phyloP scores from a whole-genome alignment of 345 rosid genomes.

The Combretum micranthum region DNA sequence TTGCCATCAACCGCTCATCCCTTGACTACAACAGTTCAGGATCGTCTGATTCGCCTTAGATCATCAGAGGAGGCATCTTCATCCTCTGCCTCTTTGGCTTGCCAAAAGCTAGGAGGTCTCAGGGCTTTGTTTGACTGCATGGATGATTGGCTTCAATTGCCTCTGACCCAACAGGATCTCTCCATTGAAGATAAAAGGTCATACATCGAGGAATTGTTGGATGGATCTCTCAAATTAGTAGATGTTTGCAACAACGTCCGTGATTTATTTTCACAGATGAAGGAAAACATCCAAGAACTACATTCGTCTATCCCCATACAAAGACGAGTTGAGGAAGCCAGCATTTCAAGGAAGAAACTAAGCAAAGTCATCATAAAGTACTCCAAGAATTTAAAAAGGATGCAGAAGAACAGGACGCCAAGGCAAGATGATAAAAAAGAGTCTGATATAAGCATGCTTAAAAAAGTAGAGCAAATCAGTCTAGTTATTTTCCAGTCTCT shows the following conservation, averaged over 20 bases:
- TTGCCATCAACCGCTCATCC: slow-evolving; percentile 27
- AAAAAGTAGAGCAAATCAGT: slow-evolving; percentile 24
- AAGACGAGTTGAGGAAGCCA: slow-evolving; percentile 10
- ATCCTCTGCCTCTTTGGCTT: not conserved
- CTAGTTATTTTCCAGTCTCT: slow-evolving; percentile 23
- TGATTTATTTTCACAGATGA: slow-evolving; percentile 30
- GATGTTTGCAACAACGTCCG: slow-evolving; percentile 32
- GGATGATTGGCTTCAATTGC: slow-evolving; percentile 7
- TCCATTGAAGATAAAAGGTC: not conserved
- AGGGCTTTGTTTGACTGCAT: slow-evolving; percentile 4
- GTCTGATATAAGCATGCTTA: slow-evolving; percentile 13
- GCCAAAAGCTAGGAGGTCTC: slow-evolving; percentile 3
- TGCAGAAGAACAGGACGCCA: slow-evolving; percentile 3
- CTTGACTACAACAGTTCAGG: slow-evolving; percentile 4
- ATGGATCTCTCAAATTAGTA: slow-evolving; percentile 31
- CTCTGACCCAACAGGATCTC: slow-evolving; percentile 29
- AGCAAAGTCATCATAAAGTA: slow-evolving; percentile 13
- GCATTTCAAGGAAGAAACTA: slow-evolving; percentile 22
- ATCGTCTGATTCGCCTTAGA: slow-evolving; percentile 12
- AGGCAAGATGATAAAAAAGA: not conserved
- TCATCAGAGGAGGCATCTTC: slow-evolving; percentile 7
- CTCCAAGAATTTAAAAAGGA: slow-evolving; percentile 12
- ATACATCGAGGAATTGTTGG: slow-evolving; percentile 24
- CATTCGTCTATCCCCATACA: slow-evolving; percentile 28
- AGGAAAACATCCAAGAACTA: slow-evolving; percentile 20